Evolutionary conservation across 345 rosid genomes (phyloP).

Genomic region (Conringia planisiliqua): DNA sequence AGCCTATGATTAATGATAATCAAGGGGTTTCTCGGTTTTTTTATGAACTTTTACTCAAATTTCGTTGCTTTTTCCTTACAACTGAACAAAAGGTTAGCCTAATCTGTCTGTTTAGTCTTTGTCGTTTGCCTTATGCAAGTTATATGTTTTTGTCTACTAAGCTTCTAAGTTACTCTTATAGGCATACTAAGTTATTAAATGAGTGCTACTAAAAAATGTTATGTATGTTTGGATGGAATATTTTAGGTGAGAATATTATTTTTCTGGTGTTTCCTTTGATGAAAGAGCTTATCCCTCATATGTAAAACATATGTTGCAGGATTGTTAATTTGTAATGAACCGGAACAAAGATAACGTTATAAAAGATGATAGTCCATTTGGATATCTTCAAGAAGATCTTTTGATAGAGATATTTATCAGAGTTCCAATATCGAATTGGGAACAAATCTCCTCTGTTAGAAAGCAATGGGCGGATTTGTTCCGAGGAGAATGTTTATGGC

Average conservation of each 20-base stretch:
- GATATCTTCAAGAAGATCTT: constrained; percentile 74
- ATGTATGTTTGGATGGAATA: background rate
- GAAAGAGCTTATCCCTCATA: background rate
- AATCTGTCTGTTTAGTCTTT: background rate
- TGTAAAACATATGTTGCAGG: constrained; percentile 38
- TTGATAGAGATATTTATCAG: constrained; percentile 72
- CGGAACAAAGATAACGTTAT: constrained; percentile 25
- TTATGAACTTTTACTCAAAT: background rate
- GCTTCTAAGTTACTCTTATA: background rate
- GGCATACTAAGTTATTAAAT: background rate
- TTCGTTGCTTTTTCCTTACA: background rate
- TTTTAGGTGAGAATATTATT: background rate
- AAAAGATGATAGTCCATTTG: constrained; percentile 39
- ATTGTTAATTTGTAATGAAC: constrained; percentile 57
- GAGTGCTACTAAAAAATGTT: background rate
- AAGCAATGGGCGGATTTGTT: constrained; percentile 74
- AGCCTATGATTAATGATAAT: background rate
- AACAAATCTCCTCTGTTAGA: constrained; percentile 52
- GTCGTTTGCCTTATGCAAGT: background rate
- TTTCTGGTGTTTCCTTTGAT: background rate
- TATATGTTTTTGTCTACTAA: background rate
- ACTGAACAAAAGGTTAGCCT: background rate
- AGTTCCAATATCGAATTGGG: constrained; percentile 66
- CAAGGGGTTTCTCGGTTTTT: background rate
- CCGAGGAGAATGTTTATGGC: constrained; percentile 80